Evolutionary conservation across 805 yeast genomes (phyloP).

Genomic region (Candida wancherniae): DNA sequence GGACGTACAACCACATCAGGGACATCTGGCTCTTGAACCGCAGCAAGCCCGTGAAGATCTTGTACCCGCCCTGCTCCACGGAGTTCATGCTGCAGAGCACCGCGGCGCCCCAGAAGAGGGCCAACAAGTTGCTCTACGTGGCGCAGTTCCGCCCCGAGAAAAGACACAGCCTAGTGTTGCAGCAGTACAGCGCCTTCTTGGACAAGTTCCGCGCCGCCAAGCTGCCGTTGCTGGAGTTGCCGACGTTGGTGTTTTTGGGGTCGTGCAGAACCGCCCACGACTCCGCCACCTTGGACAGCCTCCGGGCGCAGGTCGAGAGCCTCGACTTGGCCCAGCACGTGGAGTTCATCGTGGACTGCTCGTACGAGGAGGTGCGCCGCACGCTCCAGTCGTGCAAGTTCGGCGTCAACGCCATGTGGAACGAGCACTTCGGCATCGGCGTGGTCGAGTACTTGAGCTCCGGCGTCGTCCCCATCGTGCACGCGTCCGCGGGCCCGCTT

Average conservation of each 20-base stretch:
- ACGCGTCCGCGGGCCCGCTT: constrained; percentile 93
- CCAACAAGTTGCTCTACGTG: constrained; percentile 48
- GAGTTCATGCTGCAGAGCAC: constrained; percentile 33
- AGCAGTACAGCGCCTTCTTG: constrained; percentile 57
- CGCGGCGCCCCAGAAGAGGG: constrained; percentile 18
- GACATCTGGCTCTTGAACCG: constrained; percentile 54
- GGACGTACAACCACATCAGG: constrained; percentile 80
- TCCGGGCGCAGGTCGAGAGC: constrained; percentile 40
- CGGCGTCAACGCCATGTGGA: constrained; percentile 98
- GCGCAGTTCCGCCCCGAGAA: constrained; percentile 97
- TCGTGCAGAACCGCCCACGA: constrained; percentile 74
- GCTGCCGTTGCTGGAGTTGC: constrained; percentile 23
- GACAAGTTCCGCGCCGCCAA: constrained; percentile 16
- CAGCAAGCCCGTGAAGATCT: constrained; percentile 34
- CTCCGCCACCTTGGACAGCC: constrained; percentile 47
- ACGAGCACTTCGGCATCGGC: constrained; percentile 97
- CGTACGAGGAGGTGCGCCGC: constrained; percentile 56
- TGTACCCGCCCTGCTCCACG: constrained; percentile 90
- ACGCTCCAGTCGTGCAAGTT: constrained; percentile 54
- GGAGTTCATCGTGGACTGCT: constrained; percentile 68
- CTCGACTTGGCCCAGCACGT: constrained; percentile 29
- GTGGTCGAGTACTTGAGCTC: constrained; percentile 88
- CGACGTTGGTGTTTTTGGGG: constrained; percentile 73
- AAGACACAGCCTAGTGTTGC: constrained; percentile 69
- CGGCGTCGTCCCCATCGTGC: constrained; percentile 84